Evolutionary conservation across 106 monocot species (phyloP).

Genomic region (Apostasia shenzhenica): DNA sequence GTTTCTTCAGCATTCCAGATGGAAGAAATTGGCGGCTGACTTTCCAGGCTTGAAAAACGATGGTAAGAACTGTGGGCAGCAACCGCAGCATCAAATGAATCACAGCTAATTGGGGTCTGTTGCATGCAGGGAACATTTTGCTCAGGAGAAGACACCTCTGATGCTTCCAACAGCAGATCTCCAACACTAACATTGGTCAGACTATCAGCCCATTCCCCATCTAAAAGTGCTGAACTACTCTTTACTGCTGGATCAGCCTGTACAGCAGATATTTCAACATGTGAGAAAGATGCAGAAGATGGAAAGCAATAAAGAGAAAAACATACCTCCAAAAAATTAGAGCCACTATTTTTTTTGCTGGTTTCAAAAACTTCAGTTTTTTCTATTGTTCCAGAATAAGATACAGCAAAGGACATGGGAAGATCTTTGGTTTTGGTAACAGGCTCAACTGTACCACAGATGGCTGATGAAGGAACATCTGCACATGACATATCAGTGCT

Average conservation of each 20-base stretch:
- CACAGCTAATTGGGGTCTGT: conserved; percentile 42
- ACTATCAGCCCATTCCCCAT: conserved; percentile 87
- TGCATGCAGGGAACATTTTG: conserved; percentile 16
- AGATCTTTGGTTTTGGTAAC: background rate
- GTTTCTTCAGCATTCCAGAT: conserved; percentile 90
- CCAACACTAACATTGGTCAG: conserved; percentile 83
- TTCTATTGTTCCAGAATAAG: conserved; percentile 2
- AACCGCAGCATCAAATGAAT: conserved; percentile 91
- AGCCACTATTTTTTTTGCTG: conserved; percentile 7
- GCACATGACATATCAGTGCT: too few relatives aligned
- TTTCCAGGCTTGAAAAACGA: conserved; percentile 14
- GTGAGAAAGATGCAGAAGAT: background rate
- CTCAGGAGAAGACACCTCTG: conserved; percentile 30
- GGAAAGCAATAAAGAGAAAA: too few relatives aligned
- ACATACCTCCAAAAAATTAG: background rate
- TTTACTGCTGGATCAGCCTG: conserved; percentile 19
- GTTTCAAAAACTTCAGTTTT: conserved; percentile 12
- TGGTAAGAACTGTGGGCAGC: conserved; percentile 56
- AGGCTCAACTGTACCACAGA: background rate
- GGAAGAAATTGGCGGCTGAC: conserved; percentile 23
- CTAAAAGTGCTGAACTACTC: conserved; percentile 20
- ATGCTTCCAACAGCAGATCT: conserved; percentile 72
- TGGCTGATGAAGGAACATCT: background rate
- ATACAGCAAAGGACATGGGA: conserved; percentile 4
- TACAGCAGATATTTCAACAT: conserved; percentile 1